phyloP scores from a whole-genome alignment of 305 asterid genomes.

The Petunia hybrid region DNA sequence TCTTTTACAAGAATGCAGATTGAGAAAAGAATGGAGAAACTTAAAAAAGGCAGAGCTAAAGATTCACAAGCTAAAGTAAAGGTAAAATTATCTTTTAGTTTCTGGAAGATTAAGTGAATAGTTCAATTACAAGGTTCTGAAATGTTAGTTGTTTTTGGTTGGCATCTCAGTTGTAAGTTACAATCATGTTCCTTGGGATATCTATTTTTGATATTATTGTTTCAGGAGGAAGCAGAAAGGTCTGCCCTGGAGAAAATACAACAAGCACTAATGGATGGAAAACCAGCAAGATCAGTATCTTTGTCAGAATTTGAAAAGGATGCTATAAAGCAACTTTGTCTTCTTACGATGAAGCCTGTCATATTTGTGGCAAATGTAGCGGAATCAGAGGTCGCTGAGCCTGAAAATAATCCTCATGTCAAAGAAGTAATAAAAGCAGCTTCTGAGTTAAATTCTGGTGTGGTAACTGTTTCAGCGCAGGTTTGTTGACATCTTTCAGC shows the following conservation, averaged over 20 bases:
- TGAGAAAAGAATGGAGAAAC: constrained; percentile 95
- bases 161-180: constrained; percentile 27
- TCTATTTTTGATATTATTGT: constrained; percentile 9
- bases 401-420: constrained; percentile 75
- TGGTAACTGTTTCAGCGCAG: constrained; percentile 95
- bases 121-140: constrained; percentile 21
- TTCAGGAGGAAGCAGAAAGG: constrained; percentile 97
- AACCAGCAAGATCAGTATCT: constrained; percentile 91
- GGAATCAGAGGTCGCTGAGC: constrained; percentile 90
- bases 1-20: constrained; percentile 79
- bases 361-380: constrained; percentile 96
- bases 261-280: constrained; percentile 84
- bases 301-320: constrained; percentile 80
- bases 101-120: constrained; percentile 15
- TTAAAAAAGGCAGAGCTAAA: constrained; percentile 84
- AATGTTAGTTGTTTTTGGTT: constrained; percentile 8
- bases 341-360: constrained; percentile 96
- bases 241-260: constrained; percentile 81
- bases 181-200: constrained; percentile 24
- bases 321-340: constrained; percentile 83
- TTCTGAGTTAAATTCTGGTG: constrained; percentile 84
- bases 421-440: constrained; percentile 81
- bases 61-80: constrained; percentile 85
- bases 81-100: constrained; percentile 49
- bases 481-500: constrained; percentile 50